phyloP scores from a whole-genome alignment of 2,329 filamentous ascomycete genomes.

The Epichloe festucae region DNA sequence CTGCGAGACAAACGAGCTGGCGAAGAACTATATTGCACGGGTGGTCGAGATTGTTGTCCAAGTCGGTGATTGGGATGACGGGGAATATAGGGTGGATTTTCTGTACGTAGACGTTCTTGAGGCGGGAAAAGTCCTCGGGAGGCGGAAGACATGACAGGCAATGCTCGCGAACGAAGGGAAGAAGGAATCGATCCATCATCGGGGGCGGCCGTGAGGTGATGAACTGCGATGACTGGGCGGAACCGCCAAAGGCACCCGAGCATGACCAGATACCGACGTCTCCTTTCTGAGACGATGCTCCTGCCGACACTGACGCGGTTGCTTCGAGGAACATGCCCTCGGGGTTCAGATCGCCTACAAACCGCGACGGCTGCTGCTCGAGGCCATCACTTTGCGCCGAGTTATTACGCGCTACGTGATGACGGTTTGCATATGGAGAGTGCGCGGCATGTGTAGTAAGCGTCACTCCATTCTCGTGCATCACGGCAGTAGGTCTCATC shows the following conservation, averaged over 20 bases:
- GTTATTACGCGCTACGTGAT: background rate
- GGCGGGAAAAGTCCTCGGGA: slow-evolving; percentile 28
- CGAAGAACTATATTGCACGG: slow-evolving; percentile 31
- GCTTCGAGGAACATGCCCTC: slow-evolving; percentile 47
- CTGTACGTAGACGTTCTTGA: slow-evolving; percentile 34
- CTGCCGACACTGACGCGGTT: slow-evolving; percentile 23
- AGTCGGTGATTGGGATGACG: slow-evolving; percentile 28
- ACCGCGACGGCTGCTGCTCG: slow-evolving; percentile 26
- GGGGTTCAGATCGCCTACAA: slow-evolving; percentile 46
- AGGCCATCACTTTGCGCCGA: background rate
- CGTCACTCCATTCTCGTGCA: background rate
- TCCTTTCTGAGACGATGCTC: slow-evolving; percentile 30
- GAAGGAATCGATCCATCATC: slow-evolving; percentile 26
- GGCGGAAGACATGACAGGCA: slow-evolving; percentile 37
- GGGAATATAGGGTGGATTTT: slow-evolving; percentile 44
- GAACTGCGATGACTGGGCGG: slow-evolving; percentile 22
- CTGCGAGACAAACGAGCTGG: slow-evolving; percentile 43
- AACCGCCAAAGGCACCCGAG: slow-evolving; percentile 13
- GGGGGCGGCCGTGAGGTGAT: slow-evolving; percentile 24
- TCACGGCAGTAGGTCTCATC: background rate
- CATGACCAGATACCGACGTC: slow-evolving; percentile 45
- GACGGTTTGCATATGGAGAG: background rate
- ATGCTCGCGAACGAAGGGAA: slow-evolving; percentile 30
- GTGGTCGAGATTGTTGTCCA: slow-evolving; percentile 18
- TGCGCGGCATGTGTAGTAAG: background rate